Evolutionary conservation across 805 yeast species (phyloP), one percentile per base, ranked within the genome.

Genomic region (Yarrowia deformans): DNA sequence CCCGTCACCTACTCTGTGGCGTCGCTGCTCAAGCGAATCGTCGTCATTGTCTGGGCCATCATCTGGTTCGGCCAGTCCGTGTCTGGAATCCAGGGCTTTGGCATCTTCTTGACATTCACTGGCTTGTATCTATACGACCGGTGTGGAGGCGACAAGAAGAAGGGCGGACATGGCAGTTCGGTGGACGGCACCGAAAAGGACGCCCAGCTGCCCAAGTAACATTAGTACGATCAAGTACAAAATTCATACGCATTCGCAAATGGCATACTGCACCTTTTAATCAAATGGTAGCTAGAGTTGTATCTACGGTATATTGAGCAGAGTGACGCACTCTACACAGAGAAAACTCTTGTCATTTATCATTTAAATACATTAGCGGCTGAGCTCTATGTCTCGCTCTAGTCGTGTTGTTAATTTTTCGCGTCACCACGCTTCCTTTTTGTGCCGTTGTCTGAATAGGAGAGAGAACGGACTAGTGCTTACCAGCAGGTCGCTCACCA

Each of bases 1-100:
- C 91, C 97, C 0, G 88, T 93, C 13, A 86, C 95, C 2, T 93
- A 91, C 78, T 90, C 96, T 1, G 88, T 93, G 69, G 97, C 97
- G 2, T 87, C 91, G 52, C 84, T 93, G 85, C 85, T 93, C 86
- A 93, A 93, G 79, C 86, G 97, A 74, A 90, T 93, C n/a, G 90
- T 91, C 0, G 86, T 93, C 39, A 92, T 93, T 52, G 84, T 89
- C 1, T 88, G 89, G 0, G 90, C 97, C 73, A 90, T 93, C 80
- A 70, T 89, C 49, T 85, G 84, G 82, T 84, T 83, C 45, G 88
- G 88, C 34, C 84, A 82, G 73, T 72, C 70, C 35, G 81, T 81
- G 19, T 72, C 78, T 1, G 68, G 70, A 8, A 67, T 77, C 23
- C 84, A 81, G 70, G 80, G 78, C 19, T 80, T 80, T 78, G 84